Base-by-base conservation (phyloP, 495 filamentous ascomycete species). In the Ramalina peruviana region DNA sequence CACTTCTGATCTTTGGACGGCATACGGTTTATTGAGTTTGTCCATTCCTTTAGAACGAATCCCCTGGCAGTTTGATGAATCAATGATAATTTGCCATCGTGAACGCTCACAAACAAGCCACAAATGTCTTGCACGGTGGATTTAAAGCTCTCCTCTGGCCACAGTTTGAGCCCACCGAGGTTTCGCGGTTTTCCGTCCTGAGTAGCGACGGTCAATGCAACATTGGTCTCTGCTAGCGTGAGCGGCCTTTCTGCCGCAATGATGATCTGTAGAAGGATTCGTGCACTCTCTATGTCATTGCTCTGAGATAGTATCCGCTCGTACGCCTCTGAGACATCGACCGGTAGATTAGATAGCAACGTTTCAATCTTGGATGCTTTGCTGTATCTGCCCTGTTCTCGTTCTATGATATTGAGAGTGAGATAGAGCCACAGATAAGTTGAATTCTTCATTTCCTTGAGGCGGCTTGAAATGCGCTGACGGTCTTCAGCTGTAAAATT, bases 401-500 rank as follows among this genome's bases (percentile, higher is more conserved):
- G 40, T 30, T 63, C 37, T 26, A 70, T 59, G 10, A 57, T 57
- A 30, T 67, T 58, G 12, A 71, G 49, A 2, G 52, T 66, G 2
- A 73, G 58, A 46, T 62, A 51, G 6, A 70, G 58, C 72, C 69
- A 73, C n/a, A 74, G 67, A 55, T 74, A 74, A n/a, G 68, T 73
- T 23, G 67, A 57, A 39, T 72, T 59, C 16, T 65, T 42, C 46
- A 65, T 67, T 20, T 49, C 45, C 39, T 65, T 61, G 13, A 71
- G 60, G 15, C 48, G 50, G 30, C 30, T 33, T 33, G 30, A 33
- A 13, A 33, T 33, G 9, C 30, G 30, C 30, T 33, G 5, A 33
- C 30, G 30, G 30, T 33, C 30, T 33, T 33, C 6, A 11, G 7
- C 30, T 33, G 2, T 7, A 12, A 45, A n/a, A 20, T 45, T 5